Evolutionary conservation across 495 filamentous ascomycete species (phyloP).

Genomic region (Penicillium nucicola): DNA sequence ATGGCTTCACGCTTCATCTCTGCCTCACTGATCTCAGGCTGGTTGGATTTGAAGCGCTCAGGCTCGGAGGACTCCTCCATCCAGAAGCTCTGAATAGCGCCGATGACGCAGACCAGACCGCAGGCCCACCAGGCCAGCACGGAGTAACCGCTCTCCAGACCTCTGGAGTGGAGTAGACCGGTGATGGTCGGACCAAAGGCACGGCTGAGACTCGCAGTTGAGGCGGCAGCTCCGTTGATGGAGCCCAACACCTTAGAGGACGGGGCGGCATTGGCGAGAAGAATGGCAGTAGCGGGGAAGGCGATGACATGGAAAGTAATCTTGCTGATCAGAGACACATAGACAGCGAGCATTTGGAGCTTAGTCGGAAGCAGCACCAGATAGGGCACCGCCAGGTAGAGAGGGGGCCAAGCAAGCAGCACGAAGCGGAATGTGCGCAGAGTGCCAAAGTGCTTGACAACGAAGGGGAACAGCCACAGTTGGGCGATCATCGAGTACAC

Average conservation of each 20-base stretch:
- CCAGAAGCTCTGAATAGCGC: conserved; percentile 58
- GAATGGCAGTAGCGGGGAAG: conserved; percentile 81
- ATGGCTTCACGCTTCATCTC: conserved; percentile 26
- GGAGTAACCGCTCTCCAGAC: conserved; percentile 73
- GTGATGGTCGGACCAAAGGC: conserved; percentile 87
- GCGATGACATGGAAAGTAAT: conserved; percentile 81
- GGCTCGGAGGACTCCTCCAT: conserved; percentile 43
- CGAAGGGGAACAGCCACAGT: conserved; percentile 73
- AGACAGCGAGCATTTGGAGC: conserved; percentile 69
- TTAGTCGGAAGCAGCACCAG: conserved; percentile 73
- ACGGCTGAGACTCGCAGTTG: conserved; percentile 80
- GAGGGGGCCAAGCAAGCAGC: conserved; percentile 76
- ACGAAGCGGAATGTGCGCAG: conserved; percentile 77
- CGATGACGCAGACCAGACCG: conserved; percentile 69
- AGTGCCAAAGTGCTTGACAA: conserved; percentile 68
- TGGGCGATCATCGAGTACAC: conserved; percentile 83
- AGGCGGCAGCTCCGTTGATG: conserved; percentile 91
- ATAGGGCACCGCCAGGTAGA: conserved; percentile 87
- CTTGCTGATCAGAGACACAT: conserved; percentile 76
- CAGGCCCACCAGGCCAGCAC: conserved; percentile 92
- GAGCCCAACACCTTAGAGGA: conserved; percentile 76
- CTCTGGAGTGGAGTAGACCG: conserved; percentile 77
- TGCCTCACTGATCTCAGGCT: conserved; percentile 19
- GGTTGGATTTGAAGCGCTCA: conserved; percentile 20
- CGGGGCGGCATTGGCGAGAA: conserved; percentile 81